Conservation (phyloP, 257 asterid species). For the Primulina eburnea region DNA sequence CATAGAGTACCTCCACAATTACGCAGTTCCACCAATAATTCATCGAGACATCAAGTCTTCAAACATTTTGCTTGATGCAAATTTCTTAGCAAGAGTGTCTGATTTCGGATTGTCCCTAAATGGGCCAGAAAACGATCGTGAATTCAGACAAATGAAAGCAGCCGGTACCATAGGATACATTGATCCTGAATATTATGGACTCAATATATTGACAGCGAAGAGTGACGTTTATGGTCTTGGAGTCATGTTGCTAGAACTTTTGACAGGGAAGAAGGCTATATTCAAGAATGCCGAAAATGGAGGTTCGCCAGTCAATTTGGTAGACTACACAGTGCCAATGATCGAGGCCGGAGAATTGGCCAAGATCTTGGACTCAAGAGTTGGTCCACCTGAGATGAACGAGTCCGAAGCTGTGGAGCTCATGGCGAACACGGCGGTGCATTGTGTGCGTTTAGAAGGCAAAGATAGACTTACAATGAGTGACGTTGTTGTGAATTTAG, state of each 20-base stretch:
- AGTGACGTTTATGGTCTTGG: slow-evolving; percentile 87
- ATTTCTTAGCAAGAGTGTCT: slow-evolving; percentile 69
- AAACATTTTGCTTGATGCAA: slow-evolving; percentile 64
- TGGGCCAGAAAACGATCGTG: slow-evolving; percentile 53
- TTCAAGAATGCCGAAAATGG: slow-evolving; percentile 51
- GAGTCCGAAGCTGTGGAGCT: slow-evolving; percentile 79
- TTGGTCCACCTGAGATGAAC: slow-evolving; percentile 47
- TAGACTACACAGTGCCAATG: slow-evolving; percentile 64
- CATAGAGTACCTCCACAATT: slow-evolving; percentile 75
- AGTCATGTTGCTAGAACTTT: slow-evolving; percentile 60
- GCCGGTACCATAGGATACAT: slow-evolving; percentile 88
- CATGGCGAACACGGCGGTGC: slow-evolving; percentile 83
- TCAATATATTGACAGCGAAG: slow-evolving; percentile 71
- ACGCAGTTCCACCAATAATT: slow-evolving; percentile 83
- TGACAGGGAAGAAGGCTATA: slow-evolving; percentile 77
- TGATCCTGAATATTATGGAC: slow-evolving; percentile 74
- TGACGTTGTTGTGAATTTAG: slow-evolving; percentile 76
- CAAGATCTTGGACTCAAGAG: slow-evolving; percentile 51
- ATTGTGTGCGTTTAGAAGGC: slow-evolving; percentile 81
- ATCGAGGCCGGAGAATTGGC: slow-evolving; percentile 58
- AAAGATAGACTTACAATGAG: slow-evolving; percentile 74
- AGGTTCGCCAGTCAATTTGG: slow-evolving; percentile 55
- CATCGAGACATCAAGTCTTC: slow-evolving; percentile 90
- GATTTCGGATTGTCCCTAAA: slow-evolving; percentile 79
- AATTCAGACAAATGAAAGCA: slow-evolving; percentile 46